Evolutionary conservation across 768 basidiomycete species (phyloP).

Genomic region (Pleurotus salmoneostramineus): DNA sequence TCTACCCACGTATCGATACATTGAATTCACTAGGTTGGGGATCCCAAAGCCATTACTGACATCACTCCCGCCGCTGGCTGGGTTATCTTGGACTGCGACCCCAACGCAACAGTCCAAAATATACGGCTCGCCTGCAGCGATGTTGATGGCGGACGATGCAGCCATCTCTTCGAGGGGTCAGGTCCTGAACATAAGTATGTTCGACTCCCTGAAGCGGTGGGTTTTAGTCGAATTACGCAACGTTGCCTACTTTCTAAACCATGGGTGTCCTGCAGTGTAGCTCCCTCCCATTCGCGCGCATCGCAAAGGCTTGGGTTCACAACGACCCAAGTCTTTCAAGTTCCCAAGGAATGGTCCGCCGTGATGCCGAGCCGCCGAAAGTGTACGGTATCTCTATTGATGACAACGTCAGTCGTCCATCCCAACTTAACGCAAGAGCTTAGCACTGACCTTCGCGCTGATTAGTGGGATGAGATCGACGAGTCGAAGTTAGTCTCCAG

Average conservation of each 20-base stretch:
- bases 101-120: not conserved
- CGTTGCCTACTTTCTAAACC: not conserved
- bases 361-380: conserved; percentile 19
- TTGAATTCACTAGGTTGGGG: no score
- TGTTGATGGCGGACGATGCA: conserved; percentile 19
- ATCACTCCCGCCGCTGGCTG: not conserved
- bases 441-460: not conserved
- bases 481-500: not conserved
- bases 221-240: conserved; percentile 11
- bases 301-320: conserved; percentile 29
- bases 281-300: conserved; percentile 17
- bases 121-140: not conserved
- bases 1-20: no score
- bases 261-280: not conserved
- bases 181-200: conserved; percentile 48
- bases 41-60: not conserved
- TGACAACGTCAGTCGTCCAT: not conserved
- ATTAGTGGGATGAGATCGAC: not conserved
- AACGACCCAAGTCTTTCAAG: conserved; percentile 31
- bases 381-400: conserved; percentile 30
- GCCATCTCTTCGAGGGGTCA: conserved; percentile 30
- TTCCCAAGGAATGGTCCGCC: conserved; percentile 17
- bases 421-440: not conserved
- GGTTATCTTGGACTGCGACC: not conserved
- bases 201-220: conserved; percentile 46